A percentile compares a stretch with the other conserved stretches of the same genome.
phyloP scores from a whole-genome alignment of 805 yeast genomes.

The Saccharomycopsis synnaedendra region DNA sequence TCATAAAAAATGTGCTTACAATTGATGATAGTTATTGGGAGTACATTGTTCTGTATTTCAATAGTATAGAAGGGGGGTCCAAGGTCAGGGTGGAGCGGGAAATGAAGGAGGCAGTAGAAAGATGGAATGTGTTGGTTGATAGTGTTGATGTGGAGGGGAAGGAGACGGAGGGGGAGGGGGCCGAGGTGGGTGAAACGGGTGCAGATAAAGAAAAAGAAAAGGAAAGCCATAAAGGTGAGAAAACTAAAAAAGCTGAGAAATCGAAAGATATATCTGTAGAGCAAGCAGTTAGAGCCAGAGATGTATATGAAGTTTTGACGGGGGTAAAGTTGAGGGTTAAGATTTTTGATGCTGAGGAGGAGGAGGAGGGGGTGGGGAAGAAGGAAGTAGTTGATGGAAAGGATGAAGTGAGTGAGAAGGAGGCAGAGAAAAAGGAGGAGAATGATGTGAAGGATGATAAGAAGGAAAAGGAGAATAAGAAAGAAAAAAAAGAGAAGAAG shows the following conservation, averaged over 20 bases:
- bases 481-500: conserved; percentile 8
- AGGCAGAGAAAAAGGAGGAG: background rate
- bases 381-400: background rate
- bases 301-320: conserved; percentile 24
- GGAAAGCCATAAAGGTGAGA: conserved; percentile 12
- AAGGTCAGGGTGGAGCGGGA: conserved; percentile 42
- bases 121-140: conserved; percentile 39
- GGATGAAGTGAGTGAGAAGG: background rate
- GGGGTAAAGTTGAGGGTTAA: conserved; percentile 26
- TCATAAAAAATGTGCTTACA: conserved; percentile 45
- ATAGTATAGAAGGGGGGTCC: conserved; percentile 62
- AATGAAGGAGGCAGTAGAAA: conserved; percentile 32
- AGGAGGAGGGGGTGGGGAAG: conserved; percentile 12
- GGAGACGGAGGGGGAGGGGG: conserved; percentile 18
- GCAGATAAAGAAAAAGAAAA: conserved; percentile 14
- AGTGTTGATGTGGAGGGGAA: conserved; percentile 13
- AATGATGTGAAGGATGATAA: background rate
- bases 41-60: conserved; percentile 39
- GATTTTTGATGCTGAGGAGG: conserved; percentile 16
- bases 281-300: conserved; percentile 32
- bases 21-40: conserved; percentile 44
- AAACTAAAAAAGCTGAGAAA: conserved; percentile 13
- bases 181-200: conserved; percentile 12
- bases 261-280: conserved; percentile 19
- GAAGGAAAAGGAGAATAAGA: conserved; percentile 12